Evolutionary conservation across 2,329 filamentous ascomycete genomes (phyloP).

Genomic region (Paecilomyces variotii): DNA sequence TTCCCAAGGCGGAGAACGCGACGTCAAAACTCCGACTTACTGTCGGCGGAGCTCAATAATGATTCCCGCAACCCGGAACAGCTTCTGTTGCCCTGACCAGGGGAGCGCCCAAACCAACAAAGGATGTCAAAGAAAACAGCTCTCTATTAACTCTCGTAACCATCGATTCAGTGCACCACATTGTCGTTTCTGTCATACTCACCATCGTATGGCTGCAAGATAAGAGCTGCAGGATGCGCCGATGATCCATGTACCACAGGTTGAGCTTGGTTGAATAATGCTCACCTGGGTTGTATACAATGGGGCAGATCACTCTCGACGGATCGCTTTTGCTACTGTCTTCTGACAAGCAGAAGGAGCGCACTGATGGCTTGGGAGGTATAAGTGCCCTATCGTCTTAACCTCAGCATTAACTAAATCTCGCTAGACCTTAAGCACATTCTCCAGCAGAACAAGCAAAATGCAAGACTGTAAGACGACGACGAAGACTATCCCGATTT

Average conservation of each 20-base stretch:
- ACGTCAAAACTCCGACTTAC: conserved; percentile 24
- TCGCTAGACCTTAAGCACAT: conserved; percentile 46
- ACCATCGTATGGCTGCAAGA: not conserved
- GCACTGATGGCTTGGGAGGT: conserved; percentile 45
- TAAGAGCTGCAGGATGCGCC: not conserved
- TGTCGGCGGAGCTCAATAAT: conserved; percentile 8
- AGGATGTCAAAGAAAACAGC: not conserved
- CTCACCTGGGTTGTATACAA: conserved; percentile 14
- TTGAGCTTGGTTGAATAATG: not conserved
- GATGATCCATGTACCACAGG: not conserved
- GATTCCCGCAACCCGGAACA: not conserved
- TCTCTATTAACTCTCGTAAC: not conserved
- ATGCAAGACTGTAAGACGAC: conserved; percentile 26
- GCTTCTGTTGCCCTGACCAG: not conserved
- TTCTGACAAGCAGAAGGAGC: conserved; percentile 38
- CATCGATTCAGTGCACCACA: not conserved
- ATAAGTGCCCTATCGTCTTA: conserved; percentile 4
- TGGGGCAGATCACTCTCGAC: conserved; percentile 37
- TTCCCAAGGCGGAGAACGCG: conserved; percentile 25
- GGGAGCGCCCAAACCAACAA: not conserved
- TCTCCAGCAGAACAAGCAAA: conserved; percentile 44
- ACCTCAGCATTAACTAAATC: conserved; percentile 10
- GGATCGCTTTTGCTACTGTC: conserved; percentile 35
- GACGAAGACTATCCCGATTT: not conserved
- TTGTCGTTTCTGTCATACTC: not conserved